Evolutionary conservation across 2,329 filamentous ascomycete genomes (phyloP), one percentile per base, ranked within the genome.

Genomic region (Penicillium capsulatum): DNA sequence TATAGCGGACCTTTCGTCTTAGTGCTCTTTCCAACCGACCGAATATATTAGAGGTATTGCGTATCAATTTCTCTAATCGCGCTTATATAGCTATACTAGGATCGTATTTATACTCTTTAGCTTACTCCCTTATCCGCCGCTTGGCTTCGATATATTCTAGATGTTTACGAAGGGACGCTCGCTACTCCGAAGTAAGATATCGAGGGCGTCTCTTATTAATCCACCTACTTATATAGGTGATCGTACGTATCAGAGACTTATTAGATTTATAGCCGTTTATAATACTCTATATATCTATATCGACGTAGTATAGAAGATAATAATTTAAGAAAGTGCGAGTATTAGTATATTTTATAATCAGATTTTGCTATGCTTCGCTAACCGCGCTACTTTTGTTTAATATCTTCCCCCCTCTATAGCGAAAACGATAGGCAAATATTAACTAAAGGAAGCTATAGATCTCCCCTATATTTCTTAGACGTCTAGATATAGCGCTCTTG

Each of bases 301-400:
- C 34, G 24, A 50, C 33, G 4, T 40, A 19, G 16, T 38, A 34
- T 17, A 34, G 40, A 34, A 51, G 46, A 31, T 57, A 54, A 41
- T 53, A 31, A 14, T 51, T 45, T 4, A 55, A 31, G 36, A 57
- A 54, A 3, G 46, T 55, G 5, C 31, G 29, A 19, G 20, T 44
- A 24, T 48, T 22, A 8, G 36, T n/a, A 26, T 61, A 42, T 16
- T 54, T 45, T 37, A 63, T 61, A 15, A 63, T 63, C 13, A 61
- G 33, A 34, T 64, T 64, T 35, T 56, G 42, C 38, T 59, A 46
- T 7, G 53, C 48, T 42, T 63, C 48, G 38, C 58, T 63, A 19
- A 63, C 45, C 10, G 20, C n/a, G 30, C 19, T 11, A 26, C 29
- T 48, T 19, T 38, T 19, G 6, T 46, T 42, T 11, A 46, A 33